A percentile compares a stretch with the other conserved stretches of the same genome.
phyloP scores from a whole-genome alignment of 192 early-diverging fungal species.

The Rhizophagus sp. region DNA sequence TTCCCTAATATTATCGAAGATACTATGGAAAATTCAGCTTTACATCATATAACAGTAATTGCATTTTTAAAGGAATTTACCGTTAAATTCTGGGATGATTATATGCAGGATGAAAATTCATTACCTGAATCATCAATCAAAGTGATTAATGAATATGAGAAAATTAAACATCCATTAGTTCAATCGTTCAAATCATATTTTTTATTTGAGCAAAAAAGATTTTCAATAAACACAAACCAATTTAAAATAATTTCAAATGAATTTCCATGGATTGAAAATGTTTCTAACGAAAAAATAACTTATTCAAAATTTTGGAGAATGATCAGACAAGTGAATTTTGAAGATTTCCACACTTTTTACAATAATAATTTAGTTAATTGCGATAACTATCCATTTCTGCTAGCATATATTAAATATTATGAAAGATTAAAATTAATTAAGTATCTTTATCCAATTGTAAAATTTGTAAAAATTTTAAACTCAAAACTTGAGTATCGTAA shows the following conservation, averaged over 20 bases:
- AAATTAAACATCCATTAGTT: not conserved
- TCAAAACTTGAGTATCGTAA: slow-evolving; percentile 1
- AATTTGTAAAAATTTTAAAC: slow-evolving; percentile 24
- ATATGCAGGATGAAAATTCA: not conserved
- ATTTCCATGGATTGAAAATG: not conserved
- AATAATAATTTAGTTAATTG: not conserved
- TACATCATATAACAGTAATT: not conserved
- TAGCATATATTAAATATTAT: slow-evolving; percentile 18
- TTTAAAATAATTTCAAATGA: not conserved
- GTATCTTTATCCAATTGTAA: slow-evolving; percentile 17
- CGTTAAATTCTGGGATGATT: not conserved
- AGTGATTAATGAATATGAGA: not conserved
- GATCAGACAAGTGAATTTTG: not conserved
- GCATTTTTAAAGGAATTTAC: not conserved
- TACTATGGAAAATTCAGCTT: not conserved
- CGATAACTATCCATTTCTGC: slow-evolving; percentile 13
- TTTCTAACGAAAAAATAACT: not conserved
- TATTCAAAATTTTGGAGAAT: not conserved
- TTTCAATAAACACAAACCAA: not conserved
- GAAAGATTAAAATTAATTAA: slow-evolving; percentile 2
- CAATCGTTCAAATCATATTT: not conserved
- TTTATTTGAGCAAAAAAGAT: not conserved
- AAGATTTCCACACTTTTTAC: not conserved
- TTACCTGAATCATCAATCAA: not conserved
- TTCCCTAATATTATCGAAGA: not conserved